Evolutionary conservation across 495 filamentous ascomycete species (phyloP).

Genomic region (Aspergillus nidulans): DNA sequence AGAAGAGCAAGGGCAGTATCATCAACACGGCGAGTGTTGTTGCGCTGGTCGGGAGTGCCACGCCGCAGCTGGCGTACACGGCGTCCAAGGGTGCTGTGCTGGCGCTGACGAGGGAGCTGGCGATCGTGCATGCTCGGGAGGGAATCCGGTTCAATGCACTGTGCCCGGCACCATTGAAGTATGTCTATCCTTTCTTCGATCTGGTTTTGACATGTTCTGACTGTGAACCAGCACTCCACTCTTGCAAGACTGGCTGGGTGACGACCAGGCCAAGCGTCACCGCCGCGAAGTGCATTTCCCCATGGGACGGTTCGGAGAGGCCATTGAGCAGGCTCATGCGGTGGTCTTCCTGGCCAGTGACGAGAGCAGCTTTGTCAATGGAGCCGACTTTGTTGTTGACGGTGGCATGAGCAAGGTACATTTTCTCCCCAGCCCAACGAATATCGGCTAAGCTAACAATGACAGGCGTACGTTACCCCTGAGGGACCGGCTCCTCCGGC

Average conservation of each 20-base stretch:
- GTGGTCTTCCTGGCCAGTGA: slow-evolving; percentile 93
- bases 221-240: slow-evolving; percentile 57
- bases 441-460: neutral
- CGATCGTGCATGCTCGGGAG: slow-evolving; percentile 81
- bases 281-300: slow-evolving; percentile 95
- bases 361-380: slow-evolving; percentile 59
- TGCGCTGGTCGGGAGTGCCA: slow-evolving; percentile 87
- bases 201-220: neutral
- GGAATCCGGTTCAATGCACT: slow-evolving; percentile 84
- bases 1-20: slow-evolving; percentile 72
- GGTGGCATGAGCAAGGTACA: slow-evolving; percentile 7
- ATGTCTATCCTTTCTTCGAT: slow-evolving; percentile 16
- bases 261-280: slow-evolving; percentile 76
- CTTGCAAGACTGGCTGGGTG: slow-evolving; percentile 94
- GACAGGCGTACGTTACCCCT: slow-evolving; percentile 8
- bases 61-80: slow-evolving; percentile 92
- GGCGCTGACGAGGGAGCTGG: slow-evolving; percentile 75
- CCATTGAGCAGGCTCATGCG: slow-evolving; percentile 91
- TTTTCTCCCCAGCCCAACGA: neutral
- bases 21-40: slow-evolving; percentile 97
- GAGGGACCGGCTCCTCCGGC: slow-evolving; percentile 2
- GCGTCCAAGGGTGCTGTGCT: slow-evolving; percentile 92
- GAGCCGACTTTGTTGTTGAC: slow-evolving; percentile 8
- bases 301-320: slow-evolving; percentile 89
- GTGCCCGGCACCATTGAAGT: slow-evolving; percentile 90